Base-by-base conservation (phyloP, 1,139 yeast species). In the Protomyces lactucae-debilis region DNA sequence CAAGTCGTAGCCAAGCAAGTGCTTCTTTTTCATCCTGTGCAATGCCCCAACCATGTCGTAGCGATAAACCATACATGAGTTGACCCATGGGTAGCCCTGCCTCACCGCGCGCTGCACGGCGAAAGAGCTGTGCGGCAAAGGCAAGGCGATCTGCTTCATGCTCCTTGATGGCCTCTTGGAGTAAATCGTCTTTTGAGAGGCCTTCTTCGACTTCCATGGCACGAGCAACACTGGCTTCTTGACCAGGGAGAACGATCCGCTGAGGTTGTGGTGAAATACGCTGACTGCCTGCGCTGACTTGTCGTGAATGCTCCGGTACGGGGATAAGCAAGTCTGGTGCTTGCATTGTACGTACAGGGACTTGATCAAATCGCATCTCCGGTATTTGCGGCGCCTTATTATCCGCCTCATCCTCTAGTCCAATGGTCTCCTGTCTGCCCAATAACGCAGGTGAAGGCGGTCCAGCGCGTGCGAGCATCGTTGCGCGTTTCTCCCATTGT, bases 11-110 rank as follows among this genome's bases (percentile, higher is more conserved):
- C 89, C 91, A 87, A 67, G 79, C 76, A 55, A 85, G 78, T 1
- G 91, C 83, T 64, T 80, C 83, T 12, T 76, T 72, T 55, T 83
- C 82, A 72, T 86, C 86, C 67, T 80, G 81, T 39, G 83, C 79
- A n/a, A 86, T 84, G 0, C 95, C 95, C 75, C 85, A 85, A 0
- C 95, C 95, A 66, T 82, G 78, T 64, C 87, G 78, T 37, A 88
- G 75, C 0, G 92, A 87, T 69, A 86, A 75, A 0, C 92, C 89
- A 72, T 87, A 88, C 51, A 86, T 73, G 57, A 85, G 80, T 87
- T 85, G 87, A 0, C 92, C 95, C 55, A 85, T 83, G 69, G 79
- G 79, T 69, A 82, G 80, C 1, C 91, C 90, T 45, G 76, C 75
- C 14, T 52, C 63, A 6, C 63, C 63, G 68, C 78, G 79, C 1